Conservation (phyloP, 345 rosid genomes). For the Passiflora organensis region DNA sequence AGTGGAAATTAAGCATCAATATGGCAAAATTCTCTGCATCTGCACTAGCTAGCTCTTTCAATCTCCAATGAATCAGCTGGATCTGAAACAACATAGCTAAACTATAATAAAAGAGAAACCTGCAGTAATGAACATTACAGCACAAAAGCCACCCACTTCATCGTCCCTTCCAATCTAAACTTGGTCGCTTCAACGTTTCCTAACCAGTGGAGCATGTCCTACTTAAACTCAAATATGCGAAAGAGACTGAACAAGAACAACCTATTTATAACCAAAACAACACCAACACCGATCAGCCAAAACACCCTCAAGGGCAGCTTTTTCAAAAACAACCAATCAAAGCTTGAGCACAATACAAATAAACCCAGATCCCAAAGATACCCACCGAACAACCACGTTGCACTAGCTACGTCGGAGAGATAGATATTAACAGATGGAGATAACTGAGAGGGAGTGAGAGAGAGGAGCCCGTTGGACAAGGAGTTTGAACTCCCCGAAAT, state of each 20-base stretch:
- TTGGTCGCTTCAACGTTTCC: neutral
- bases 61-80: conserved; percentile 4
- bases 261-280: neutral
- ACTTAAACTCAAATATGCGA: neutral
- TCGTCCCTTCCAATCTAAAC: neutral
- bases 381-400: neutral
- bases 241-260: neutral
- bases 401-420: neutral
- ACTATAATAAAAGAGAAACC: neutral
- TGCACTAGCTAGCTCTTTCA: neutral
- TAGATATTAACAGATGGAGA: conserved; percentile 1
- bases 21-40: conserved; percentile 6
- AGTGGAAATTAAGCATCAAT: neutral
- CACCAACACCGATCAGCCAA: neutral
- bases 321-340: conserved; percentile 16
- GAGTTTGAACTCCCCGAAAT: conserved; percentile 13
- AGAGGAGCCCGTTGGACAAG: conserved; percentile 27
- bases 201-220: neutral
- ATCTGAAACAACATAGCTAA: conserved; percentile 7
- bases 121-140: neutral
- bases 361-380: conserved; percentile 24
- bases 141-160: neutral
- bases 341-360: neutral
- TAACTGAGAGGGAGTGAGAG: conserved; percentile 18
- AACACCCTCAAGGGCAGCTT: neutral